A percentile compares a stretch with the other conserved stretches of the same genome.
phyloP scores from a whole-genome alignment of 805 yeast species.

The Saccharomycopsis capsularis region DNA sequence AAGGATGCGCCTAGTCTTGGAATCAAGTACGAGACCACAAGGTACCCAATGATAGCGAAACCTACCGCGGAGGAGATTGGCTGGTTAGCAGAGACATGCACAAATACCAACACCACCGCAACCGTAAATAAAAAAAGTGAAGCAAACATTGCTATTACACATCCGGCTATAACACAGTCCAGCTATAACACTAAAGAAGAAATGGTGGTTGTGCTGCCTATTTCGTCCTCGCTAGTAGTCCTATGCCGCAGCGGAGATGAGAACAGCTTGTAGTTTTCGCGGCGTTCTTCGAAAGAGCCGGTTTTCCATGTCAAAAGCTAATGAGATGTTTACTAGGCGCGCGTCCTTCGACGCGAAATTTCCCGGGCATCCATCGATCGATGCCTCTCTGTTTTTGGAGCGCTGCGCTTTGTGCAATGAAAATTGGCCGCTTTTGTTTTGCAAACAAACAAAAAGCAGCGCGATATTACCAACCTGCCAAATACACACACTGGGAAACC shows the following conservation, averaged over 20 bases:
- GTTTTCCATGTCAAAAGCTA: no score
- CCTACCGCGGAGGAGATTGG: slow-evolving; percentile 60
- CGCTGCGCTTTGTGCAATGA: no score
- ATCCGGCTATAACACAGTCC: neutral
- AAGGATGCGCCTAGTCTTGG: slow-evolving; percentile 66
- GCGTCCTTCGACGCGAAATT: no score
- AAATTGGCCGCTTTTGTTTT: no score
- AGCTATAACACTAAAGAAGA: neutral
- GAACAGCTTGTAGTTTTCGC: neutral
- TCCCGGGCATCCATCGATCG: no score
- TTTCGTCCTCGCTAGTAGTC: neutral
- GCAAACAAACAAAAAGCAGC: no score
- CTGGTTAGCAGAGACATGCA: slow-evolving; percentile 25
- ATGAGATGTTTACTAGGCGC: no score
- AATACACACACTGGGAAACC: no score
- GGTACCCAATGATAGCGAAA: slow-evolving; percentile 60
- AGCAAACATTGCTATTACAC: neutral
- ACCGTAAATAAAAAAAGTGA: neutral
- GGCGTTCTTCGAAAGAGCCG: no score
- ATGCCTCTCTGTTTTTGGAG: no score
- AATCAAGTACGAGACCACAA: slow-evolving; percentile 50
- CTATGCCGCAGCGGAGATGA: no score
- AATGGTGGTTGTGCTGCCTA: neutral
- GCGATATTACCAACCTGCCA: no score
- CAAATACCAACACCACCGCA: slow-evolving; percentile 1